Evolutionary conservation across 2,329 filamentous ascomycete genomes (phyloP).

Genomic region (Pseudophaeomoniella oleicola): DNA sequence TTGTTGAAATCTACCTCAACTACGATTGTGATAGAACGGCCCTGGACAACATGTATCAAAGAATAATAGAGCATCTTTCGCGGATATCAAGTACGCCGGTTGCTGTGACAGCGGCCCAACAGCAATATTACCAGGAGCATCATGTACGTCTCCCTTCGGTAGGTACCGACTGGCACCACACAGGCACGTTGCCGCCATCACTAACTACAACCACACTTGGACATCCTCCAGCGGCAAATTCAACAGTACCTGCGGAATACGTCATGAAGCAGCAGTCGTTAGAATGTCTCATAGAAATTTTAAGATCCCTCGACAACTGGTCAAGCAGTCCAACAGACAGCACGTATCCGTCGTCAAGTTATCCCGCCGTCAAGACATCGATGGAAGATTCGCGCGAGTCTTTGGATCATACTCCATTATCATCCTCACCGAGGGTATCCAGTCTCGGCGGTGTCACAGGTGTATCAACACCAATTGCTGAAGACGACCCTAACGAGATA

Average conservation of each 20-base stretch:
- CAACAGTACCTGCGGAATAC: constrained; percentile 69
- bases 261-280: constrained; percentile 79
- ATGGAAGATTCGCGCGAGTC: constrained; percentile 54
- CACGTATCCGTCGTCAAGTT: constrained; percentile 17
- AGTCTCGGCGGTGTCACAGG: constrained; percentile 36
- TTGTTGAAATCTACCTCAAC: constrained; percentile 94
- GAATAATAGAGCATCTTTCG: constrained; percentile 83
- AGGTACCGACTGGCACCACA: constrained; percentile 68
- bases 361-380: constrained; percentile 33
- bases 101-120: constrained; percentile 57
- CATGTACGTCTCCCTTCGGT: constrained; percentile 45
- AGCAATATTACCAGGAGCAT: constrained; percentile 75
- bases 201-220: constrained; percentile 66
- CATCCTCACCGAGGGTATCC: constrained; percentile 43
- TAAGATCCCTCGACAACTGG: constrained; percentile 88
- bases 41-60: constrained; percentile 92
- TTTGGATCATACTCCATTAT: constrained; percentile 50
- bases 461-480: constrained; percentile 54
- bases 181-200: constrained; percentile 72
- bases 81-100: constrained; percentile 72
- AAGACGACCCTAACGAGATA: constrained; percentile 88
- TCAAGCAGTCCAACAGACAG: constrained; percentile 54
- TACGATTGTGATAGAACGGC: constrained; percentile 91
- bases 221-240: constrained; percentile 27
- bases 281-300: constrained; percentile 73